Percentiles rank a stretch among this genome's conserved stretches.
These are phyloP conservation scores for Tetrahymena thermophila DNA, from an alignment of 73 alveolate genomes.

Conservation along the genomic window DNA sequence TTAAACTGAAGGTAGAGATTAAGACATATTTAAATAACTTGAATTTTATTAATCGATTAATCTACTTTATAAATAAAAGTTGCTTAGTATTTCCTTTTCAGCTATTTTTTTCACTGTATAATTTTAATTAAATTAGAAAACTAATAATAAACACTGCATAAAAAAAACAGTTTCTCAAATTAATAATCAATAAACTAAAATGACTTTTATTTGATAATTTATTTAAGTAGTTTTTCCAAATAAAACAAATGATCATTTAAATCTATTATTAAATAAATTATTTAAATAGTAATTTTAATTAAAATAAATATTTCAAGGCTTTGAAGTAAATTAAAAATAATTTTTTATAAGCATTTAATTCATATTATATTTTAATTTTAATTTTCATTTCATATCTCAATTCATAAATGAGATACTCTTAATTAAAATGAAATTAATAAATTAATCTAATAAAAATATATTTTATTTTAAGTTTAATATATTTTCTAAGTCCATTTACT, in stretches of 20 bases:
- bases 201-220: neutral
- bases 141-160: neutral
- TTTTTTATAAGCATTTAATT: no score
- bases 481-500: no score
- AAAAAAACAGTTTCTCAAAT: neutral
- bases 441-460: no score
- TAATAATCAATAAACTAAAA: neutral
- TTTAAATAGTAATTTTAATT: no score
- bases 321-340: no score
- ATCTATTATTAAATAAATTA: neutral
- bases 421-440: no score
- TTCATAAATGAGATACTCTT: no score
- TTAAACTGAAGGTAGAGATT: neutral
- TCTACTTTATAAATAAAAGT: neutral
- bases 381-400: no score
- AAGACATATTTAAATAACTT: neutral
- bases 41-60: neutral
- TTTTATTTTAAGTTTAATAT: no score
- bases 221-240: neutral
- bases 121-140: neutral
- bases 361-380: no score
- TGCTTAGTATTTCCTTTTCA: neutral
- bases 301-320: no score
- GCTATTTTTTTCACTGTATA: neutral
- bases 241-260: no score